A percentile compares a stretch with the other conserved stretches of the same genome.
phyloP scores from a whole-genome alignment of 768 basidiomycete genomes.

The Amanita exitialis region DNA sequence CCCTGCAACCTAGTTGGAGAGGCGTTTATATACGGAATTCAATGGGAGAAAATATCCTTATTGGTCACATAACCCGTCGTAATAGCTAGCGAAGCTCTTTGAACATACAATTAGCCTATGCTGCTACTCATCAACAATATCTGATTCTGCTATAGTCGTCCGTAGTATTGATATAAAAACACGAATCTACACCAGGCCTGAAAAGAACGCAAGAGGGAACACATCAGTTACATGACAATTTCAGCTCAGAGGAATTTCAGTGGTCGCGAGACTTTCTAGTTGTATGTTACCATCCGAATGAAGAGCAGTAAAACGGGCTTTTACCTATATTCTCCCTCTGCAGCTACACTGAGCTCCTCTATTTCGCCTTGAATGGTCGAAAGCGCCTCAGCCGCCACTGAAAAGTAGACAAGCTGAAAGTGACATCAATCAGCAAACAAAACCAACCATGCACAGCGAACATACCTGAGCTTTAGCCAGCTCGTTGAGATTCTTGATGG shows the following conservation, averaged over 20 bases:
- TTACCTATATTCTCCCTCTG: slow-evolving; percentile 92
- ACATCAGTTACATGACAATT: neutral
- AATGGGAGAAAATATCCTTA: no score
- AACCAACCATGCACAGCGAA: neutral
- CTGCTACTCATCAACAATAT: neutral
- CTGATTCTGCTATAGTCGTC: neutral
- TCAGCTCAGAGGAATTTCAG: slow-evolving; percentile 40
- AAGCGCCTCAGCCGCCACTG: slow-evolving; percentile 70
- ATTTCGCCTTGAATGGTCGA: slow-evolving; percentile 83
- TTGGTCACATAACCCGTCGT: no score
- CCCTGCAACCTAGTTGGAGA: no score
- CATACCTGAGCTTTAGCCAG: slow-evolving; percentile 80
- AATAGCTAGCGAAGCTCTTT: no score
- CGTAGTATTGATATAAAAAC: neutral
- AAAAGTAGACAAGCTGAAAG: slow-evolving; percentile 56
- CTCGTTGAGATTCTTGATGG: slow-evolving; percentile 88
- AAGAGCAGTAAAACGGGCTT: neutral
- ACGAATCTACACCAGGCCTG: neutral
- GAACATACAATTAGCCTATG: no score
- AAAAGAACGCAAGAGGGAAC: neutral
- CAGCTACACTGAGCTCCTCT: slow-evolving; percentile 85
- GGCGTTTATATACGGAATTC: no score
- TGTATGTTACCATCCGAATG: slow-evolving; percentile 4
- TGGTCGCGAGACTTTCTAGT: slow-evolving; percentile 84
- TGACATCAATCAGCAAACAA: neutral